Evolutionary conservation across 108 stramenopile species (phyloP).

Genomic region (Cylindrotheca fusiformis): DNA sequence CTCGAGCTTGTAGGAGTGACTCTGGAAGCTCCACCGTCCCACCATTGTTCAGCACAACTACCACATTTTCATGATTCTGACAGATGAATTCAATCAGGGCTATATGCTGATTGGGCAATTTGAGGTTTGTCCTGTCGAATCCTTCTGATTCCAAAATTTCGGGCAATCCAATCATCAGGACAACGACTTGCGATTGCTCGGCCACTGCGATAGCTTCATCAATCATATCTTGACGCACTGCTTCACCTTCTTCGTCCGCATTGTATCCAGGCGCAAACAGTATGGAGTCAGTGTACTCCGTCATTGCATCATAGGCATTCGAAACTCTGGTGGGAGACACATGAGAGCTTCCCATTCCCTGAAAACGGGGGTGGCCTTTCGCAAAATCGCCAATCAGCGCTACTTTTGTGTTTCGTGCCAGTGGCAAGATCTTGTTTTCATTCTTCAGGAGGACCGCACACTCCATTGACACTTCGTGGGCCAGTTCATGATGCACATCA

Average conservation of each 20-base stretch:
- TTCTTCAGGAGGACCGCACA: conserved; percentile 51
- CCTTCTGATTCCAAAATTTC: conserved; percentile 64
- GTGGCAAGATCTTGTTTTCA: conserved; percentile 39
- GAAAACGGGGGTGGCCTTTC: conserved; percentile 39
- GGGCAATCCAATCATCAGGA: conserved; percentile 54
- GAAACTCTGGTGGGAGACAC: conserved; percentile 31
- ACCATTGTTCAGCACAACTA: conserved; percentile 56
- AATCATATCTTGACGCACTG: conserved; percentile 19
- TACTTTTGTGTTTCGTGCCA: conserved; percentile 14
- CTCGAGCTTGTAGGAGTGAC: conserved; percentile 7
- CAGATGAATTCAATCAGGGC: conserved; percentile 34
- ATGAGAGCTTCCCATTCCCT: conserved; percentile 52
- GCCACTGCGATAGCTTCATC: conserved; percentile 35
- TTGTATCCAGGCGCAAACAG: conserved; percentile 46
- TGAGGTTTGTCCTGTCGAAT: conserved; percentile 44
- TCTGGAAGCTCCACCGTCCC: conserved; percentile 50
- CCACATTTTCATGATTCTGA: conserved; percentile 23
- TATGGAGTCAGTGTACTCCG: conserved; percentile 5
- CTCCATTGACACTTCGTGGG: conserved; percentile 33
- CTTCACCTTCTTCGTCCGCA: conserved; percentile 23
- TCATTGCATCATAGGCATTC: conserved; percentile 27
- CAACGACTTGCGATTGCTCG: conserved; percentile 26
- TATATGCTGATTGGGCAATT: conserved; percentile 40
- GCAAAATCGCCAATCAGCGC: conserved; percentile 56
- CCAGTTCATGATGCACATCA: conserved; percentile 36